Conservation (phyloP, 2,329 filamentous ascomycete species). For the Sarocladium brachiariae region DNA sequence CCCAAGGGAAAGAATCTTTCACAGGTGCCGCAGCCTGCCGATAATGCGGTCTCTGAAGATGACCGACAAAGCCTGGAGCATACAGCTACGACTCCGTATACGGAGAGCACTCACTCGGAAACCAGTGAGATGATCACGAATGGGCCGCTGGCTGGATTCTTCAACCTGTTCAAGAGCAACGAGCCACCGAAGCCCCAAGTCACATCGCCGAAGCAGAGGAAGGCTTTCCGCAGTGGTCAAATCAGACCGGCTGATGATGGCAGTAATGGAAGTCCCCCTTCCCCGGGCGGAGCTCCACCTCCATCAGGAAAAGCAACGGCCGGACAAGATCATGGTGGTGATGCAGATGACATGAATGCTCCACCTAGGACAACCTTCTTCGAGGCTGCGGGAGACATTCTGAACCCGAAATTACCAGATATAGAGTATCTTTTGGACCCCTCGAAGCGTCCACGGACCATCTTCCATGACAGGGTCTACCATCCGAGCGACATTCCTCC, state of each 20-base stretch:
- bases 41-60: constrained; percentile 60
- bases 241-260: constrained; percentile 41
- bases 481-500: constrained; percentile 88
- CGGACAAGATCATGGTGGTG: constrained; percentile 41
- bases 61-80: constrained; percentile 49
- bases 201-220: constrained; percentile 53
- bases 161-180: constrained; percentile 65
- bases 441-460: constrained; percentile 72
- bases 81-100: constrained; percentile 29
- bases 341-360: constrained; percentile 46
- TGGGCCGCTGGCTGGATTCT: constrained; percentile 52
- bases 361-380: constrained; percentile 91
- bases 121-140: constrained; percentile 17
- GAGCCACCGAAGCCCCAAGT: constrained; percentile 42
- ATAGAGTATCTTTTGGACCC: constrained; percentile 80
- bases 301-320: constrained; percentile 35
- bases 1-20: constrained; percentile 31
- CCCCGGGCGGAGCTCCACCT: neutral
- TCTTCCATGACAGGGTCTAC: constrained; percentile 95
- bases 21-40: constrained; percentile 65
- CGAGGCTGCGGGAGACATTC: constrained; percentile 85
- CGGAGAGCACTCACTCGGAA: constrained; percentile 19
- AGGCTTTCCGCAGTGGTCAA: constrained; percentile 72
- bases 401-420: constrained; percentile 82
- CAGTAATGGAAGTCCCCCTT: neutral